Base-by-base conservation (phyloP, 2,329 filamentous ascomycete genomes). In the Aspergillus glaucus region DNA sequence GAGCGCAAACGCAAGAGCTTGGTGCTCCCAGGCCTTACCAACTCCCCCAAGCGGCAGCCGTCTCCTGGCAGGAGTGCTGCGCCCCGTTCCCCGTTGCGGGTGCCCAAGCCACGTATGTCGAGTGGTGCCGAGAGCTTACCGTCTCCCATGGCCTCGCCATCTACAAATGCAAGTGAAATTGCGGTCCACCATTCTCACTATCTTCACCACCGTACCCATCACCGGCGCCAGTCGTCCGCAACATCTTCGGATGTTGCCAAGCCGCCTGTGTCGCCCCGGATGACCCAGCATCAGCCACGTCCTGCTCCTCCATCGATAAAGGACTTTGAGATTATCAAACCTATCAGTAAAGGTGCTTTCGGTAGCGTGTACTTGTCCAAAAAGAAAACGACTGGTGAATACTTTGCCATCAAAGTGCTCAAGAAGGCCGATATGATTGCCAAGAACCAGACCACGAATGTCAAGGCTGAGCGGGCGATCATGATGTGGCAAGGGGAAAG, bases 401-500 rank as follows among this genome's bases (percentile, higher is more conserved):
- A 98, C 68, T 98, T 92, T 67, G 93, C 93, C 8, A 97, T 98
- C 74, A 98, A 98, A 65, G 93, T 97, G 1, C 71, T 98, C 51
- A 97, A 97, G 66, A 98, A 98, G 71, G 91, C 93, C n/a, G 93
- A 98, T 75, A 98, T 98, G 93, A 89, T 98, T 54, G 93, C 93
- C 53, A 98, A 98, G 72, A 98, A 98, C 67, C 93, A 98, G 66
- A 91, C 98, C 59, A 95, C 93, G 58, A 98, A 98, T 63, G 93
- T 98, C 62, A 97, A 98, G 71, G 93, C 94, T 7, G 93, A 98
- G 71, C 82, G 93, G 57, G 94, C 94, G 19, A 98, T 98, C 65
- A 97, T 98, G 93, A 98, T 98, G 93, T 97, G 93, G 88, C 93
- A 98, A 72, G 93, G 93, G 19, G 90, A 97, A 69, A 98, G 94